Conservation (phyloP, 768 basidiomycete species). For the Podaxis sp. region DNA sequence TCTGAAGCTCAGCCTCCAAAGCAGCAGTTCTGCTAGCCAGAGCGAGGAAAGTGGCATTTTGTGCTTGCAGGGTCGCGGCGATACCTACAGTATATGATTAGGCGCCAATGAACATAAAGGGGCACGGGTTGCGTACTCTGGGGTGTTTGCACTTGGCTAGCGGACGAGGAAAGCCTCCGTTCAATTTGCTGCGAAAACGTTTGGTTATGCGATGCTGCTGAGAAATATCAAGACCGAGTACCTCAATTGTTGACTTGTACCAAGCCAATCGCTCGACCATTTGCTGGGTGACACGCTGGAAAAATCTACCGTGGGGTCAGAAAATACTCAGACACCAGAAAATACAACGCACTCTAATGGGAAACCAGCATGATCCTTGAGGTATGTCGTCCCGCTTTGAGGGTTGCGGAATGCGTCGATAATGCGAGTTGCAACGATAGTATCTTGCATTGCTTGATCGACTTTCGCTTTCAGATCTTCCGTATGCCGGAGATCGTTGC, state of each 20-base stretch:
- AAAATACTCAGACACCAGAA: not conserved
- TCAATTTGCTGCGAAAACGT: slow-evolving; percentile 66
- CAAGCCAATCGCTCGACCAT: slow-evolving; percentile 72
- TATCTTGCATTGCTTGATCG: slow-evolving; percentile 79
- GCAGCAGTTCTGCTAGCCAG: slow-evolving; percentile 77
- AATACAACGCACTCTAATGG: slow-evolving; percentile 65
- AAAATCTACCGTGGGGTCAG: slow-evolving; percentile 49
- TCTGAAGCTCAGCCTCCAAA: slow-evolving; percentile 72
- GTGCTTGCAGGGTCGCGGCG: slow-evolving; percentile 73
- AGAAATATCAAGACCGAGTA: slow-evolving; percentile 23
- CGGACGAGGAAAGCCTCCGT: slow-evolving; percentile 70
- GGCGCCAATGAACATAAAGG: slow-evolving; percentile 8
- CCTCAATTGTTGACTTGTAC: slow-evolving; percentile 83
- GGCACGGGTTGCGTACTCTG: slow-evolving; percentile 50
- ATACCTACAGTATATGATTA: slow-evolving; percentile 47
- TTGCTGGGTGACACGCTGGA: slow-evolving; percentile 67
- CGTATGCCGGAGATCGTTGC: slow-evolving; percentile 64
- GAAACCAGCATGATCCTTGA: slow-evolving; percentile 80
- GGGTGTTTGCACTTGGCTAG: slow-evolving; percentile 68
- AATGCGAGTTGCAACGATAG: slow-evolving; percentile 72
- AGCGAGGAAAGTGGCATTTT: slow-evolving; percentile 74
- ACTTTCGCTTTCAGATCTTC: slow-evolving; percentile 74
- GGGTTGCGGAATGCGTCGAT: slow-evolving; percentile 79
- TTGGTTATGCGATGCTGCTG: slow-evolving; percentile 11
- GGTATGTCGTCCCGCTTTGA: slow-evolving; percentile 64